Base-by-base conservation (phyloP, 148 eudicot species). In the Tetragonia tetragonoides region DNA sequence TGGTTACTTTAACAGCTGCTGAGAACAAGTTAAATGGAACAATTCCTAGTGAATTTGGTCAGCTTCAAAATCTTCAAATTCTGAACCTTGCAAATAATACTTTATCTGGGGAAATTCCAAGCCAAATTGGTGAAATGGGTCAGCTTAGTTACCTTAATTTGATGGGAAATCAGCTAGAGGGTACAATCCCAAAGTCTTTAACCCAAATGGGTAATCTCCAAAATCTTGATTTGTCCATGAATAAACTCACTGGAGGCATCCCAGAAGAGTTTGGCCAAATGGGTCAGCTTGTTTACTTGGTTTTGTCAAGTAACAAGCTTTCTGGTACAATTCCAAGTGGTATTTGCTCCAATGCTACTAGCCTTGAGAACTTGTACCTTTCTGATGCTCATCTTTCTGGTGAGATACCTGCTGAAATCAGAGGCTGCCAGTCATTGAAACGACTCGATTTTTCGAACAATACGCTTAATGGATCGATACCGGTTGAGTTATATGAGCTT, bases 361-460 rank as follows among this genome's bases (percentile, higher is more conserved):
- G 83, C 24, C 84, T 95, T 76, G 83, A 85, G 70, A 88, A 83
- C 73, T 56, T 95, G 83, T 85, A 83, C 74, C 53, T 95, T 0
- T 84, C 91, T 2, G 88, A 89, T 68, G 84, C 89, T 79, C 89
- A 70, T 15, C 86, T 95, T 59, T 87, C 89, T 1, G 98, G 97
- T 9, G 83, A 78, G 79, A 91, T 95, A 70, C 99, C 99, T 0
- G 44, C 17, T 12, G 93, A 87, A 61, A 79, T 93, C 28, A 79
- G 82, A 18, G 84, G 80, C 1, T 95, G 99, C 72, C 74, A 42
- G 73, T 75, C 89, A 3, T 79, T 95, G 12, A 76, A 83, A 80
- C 88, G 79, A 78, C 93, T 95, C 63, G 99, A 93, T 85, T 89
- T 95, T 89, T 91, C 97, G 51, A 93, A 93, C 49, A 95, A 93